Evolutionary conservation across 2,329 filamentous ascomycete species (phyloP).

Genomic region (Botrytis squamosa): DNA sequence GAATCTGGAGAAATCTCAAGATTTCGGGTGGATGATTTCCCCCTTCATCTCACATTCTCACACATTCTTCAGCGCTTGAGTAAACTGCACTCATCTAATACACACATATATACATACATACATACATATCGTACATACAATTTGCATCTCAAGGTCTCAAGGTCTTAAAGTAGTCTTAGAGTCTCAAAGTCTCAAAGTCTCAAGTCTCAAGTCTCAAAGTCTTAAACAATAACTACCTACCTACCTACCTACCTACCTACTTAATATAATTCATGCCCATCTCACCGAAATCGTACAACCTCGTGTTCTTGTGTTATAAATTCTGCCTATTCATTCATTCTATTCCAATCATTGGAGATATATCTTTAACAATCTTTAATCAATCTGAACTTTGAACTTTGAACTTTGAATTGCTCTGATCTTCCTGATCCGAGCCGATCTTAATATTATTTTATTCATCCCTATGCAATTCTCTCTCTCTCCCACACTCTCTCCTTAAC

Average conservation of each 20-base stretch:
- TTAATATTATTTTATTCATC: neutral
- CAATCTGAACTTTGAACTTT: neutral
- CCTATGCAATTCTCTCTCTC: neutral
- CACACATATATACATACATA: neutral
- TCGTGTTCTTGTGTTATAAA: conserved; percentile 14
- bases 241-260: neutral
- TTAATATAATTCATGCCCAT: conserved; percentile 2
- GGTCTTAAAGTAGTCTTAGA: neutral
- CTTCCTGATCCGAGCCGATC: neutral
- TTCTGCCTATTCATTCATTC: conserved; percentile 19
- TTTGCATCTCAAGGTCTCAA: neutral
- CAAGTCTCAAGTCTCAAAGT: neutral
- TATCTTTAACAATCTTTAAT: neutral
- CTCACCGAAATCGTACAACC: conserved; percentile 11
- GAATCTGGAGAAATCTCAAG: neutral
- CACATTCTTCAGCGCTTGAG: conserved; percentile 2
- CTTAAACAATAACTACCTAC: neutral
- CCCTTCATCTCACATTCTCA: conserved; percentile 18
- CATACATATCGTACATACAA: neutral
- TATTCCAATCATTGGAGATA: neutral
- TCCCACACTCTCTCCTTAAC: neutral
- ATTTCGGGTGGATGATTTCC: neutral
- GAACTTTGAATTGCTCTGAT: neutral
- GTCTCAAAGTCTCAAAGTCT: neutral
- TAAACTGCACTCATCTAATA: neutral